These are phyloP conservation scores for Platanus orientalis DNA, from an alignment of 164 flowering plant genomes.

Conservation along the genomic window DNA sequence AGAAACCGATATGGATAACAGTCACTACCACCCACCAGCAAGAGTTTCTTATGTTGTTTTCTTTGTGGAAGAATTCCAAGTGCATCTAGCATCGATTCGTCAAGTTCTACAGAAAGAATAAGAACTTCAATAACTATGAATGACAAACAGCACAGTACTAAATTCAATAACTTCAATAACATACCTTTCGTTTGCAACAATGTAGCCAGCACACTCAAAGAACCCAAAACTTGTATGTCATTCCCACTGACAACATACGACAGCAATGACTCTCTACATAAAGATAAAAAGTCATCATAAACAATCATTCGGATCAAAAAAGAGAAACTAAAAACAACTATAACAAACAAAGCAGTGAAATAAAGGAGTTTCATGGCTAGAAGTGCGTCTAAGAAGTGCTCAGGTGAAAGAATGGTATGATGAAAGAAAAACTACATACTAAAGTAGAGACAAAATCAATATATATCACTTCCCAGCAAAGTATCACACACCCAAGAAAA, in stretches of 20 bases:
- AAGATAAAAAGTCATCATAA: background rate
- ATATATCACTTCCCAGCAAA: too few species aligned
- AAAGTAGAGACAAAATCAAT: too few species aligned
- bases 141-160: conserved; percentile 2
- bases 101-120: conserved; percentile 54
- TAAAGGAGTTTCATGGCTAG: background rate
- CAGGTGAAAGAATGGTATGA: background rate
- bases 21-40: conserved; percentile 53
- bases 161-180: background rate
- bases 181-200: conserved; percentile 95
- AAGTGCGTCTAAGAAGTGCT: background rate
- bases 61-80: conserved; percentile 98
- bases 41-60: conserved; percentile 83
- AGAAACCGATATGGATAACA: background rate
- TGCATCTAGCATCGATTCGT: conserved; percentile 92
- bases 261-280: conserved; percentile 68
- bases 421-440: too few species aligned
- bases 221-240: conserved; percentile 73
- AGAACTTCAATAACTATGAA: conserved; percentile 5
- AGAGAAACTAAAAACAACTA: background rate
- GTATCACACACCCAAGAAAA: too few species aligned
- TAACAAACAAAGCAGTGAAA: background rate
- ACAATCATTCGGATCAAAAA: background rate
- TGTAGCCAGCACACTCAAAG: conserved; percentile 75
- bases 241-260: conserved; percentile 56